These are phyloP conservation scores for Suhomyces emberorum DNA, from an alignment of 805 yeast genomes.

Conservation along the genomic window DNA sequence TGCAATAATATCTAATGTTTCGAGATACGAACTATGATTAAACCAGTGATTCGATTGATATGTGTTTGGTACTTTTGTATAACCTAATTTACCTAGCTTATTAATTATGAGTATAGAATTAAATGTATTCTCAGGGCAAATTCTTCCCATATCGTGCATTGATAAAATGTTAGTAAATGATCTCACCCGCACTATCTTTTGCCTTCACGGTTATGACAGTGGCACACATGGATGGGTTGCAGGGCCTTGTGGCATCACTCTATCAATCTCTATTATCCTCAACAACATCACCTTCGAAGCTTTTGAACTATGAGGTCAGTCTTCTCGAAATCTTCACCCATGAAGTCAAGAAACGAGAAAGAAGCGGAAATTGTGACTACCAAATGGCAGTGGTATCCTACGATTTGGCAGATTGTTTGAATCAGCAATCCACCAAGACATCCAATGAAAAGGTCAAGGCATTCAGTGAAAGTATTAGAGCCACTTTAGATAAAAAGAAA, in stretches of 20 bases:
- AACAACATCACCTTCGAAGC: conserved; percentile 9
- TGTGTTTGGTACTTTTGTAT: too few species aligned
- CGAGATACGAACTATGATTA: too few species aligned
- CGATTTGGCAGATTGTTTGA: conserved; percentile 12
- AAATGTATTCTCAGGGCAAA: too few species aligned
- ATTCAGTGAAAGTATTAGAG: conserved; percentile 14
- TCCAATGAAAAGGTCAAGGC: conserved; percentile 13
- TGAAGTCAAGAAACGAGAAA: conserved; percentile 26
- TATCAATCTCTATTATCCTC: neutral
- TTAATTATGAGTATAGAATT: too few species aligned
- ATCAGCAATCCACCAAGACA: conserved; percentile 6
- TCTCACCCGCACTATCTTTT: too few species aligned
- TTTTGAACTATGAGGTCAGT: conserved; percentile 26
- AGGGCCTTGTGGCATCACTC: neutral
- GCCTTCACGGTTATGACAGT: neutral
- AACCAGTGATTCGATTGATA: too few species aligned
- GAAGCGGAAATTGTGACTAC: conserved; percentile 35
- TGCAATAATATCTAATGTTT: too few species aligned
- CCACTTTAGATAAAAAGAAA: conserved; percentile 15
- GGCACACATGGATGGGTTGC: neutral
- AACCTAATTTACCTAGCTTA: too few species aligned
- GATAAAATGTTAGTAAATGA: too few species aligned
- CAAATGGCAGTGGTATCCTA: conserved; percentile 34
- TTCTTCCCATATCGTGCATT: too few species aligned
- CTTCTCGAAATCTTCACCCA: conserved; percentile 34